Base-by-base conservation (phyloP, 1,139 yeast species). In the Taphrina wiesneri region DNA sequence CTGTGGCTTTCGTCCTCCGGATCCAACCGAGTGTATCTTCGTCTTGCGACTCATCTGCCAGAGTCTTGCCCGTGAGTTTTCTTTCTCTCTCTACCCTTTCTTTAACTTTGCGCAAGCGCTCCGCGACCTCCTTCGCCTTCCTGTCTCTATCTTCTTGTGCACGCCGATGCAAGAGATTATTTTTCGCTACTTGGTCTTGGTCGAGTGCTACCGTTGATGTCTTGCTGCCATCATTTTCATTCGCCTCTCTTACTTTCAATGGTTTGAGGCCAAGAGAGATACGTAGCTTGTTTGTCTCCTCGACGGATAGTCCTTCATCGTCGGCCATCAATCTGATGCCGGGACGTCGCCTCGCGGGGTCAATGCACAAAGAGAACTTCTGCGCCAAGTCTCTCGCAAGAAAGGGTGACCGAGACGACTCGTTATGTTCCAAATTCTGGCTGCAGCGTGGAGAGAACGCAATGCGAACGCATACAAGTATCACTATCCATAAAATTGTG, bases 251-350 rank as follows among this genome's bases (percentile, higher is more conserved):
- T 0, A 68, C 67, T 2, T 78, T 75, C 30, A 78, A 76, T 19
- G 77, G 77, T 52, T 73, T 73, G 46, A 78, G 71, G 0, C 81
- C 81, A 7, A 73, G 69, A 25, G 73, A 70, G 19, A 72, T 52
- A 21, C 76, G 70, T n/a, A 72, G 67, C 53, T 65, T 70, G 69
- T 74, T 74, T 3, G 76, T 74, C 66, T 74, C 76, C 60, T 74
- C 76, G 5, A 74, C 60, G 17, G 75, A 73, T 6, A 74, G 47
- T 15, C 69, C 62, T 13, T 69, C 70, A 5, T 49, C 64, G 7
- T 57, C 62, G 67, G 59, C 59, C 59, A 54, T 54, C 7, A 25
- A 15, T 15, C 5, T 32, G 2, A 4, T 4, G 15, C 6, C 36
- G 5, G 6, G 15, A 32, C n/a, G n/a, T n/a, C n/a, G n/a, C n/a